Evolutionary conservation across 31 red algal species (phyloP).

Genomic region (Asparagopsis taxiformis): DNA sequence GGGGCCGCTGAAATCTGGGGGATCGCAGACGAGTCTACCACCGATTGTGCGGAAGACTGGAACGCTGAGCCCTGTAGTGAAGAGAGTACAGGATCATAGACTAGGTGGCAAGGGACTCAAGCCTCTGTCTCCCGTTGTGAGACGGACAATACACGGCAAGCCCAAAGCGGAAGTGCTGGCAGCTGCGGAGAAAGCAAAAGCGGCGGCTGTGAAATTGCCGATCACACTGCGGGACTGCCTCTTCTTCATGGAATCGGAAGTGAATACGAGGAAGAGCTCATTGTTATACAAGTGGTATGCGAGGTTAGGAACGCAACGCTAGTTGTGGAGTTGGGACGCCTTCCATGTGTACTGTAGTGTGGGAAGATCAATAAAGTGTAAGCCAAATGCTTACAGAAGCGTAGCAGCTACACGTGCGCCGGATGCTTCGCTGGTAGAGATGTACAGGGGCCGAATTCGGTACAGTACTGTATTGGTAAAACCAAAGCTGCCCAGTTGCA

Average conservation of each 20-base stretch:
- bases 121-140: slow-evolving; percentile 13
- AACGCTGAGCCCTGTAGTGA: slow-evolving; percentile 4
- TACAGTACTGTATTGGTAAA: no score
- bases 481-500: no score
- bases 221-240: slow-evolving; percentile 48
- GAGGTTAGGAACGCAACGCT: neutral
- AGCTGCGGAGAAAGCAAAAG: slow-evolving; percentile 16
- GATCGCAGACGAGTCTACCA: slow-evolving; percentile 16
- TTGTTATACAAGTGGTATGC: slow-evolving; percentile 61
- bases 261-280: slow-evolving; percentile 44
- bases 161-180: neutral
- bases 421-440: no score
- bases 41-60: slow-evolving; percentile 11
- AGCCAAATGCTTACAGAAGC: no score
- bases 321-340: no score
- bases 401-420: no score
- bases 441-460: no score
- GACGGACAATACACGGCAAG: neutral
- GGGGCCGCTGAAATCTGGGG: slow-evolving; percentile 19
- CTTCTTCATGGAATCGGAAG: slow-evolving; percentile 50
- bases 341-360: no score
- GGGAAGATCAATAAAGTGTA: no score
- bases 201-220: slow-evolving; percentile 2
- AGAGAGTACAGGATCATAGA: neutral
- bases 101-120: slow-evolving; percentile 15